Conservation (phyloP, 768 basidiomycete genomes). For the Chalciporus piperatus region DNA sequence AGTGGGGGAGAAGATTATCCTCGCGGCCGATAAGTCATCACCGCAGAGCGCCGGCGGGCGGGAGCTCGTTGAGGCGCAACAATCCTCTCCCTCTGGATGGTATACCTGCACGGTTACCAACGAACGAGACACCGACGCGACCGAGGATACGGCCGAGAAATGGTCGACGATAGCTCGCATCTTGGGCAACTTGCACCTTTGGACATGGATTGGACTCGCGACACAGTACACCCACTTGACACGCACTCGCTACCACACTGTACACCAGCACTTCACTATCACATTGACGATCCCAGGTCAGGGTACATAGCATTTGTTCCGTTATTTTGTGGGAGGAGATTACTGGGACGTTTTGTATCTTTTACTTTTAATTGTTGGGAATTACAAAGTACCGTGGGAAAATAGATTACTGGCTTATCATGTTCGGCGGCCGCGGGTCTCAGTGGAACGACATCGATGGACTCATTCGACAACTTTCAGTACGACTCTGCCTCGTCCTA, state of each 20-base stretch:
- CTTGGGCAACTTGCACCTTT: not conserved
- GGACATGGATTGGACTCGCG: not conserved
- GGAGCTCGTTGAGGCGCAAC: slow-evolving; percentile 24
- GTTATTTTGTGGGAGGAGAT: not conserved
- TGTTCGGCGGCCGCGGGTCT: not conserved
- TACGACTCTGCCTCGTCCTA: slow-evolving; percentile 83
- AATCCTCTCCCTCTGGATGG: slow-evolving; percentile 28
- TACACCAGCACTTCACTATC: not conserved
- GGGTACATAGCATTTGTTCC: not conserved
- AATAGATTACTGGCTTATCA: slow-evolving; percentile 22
- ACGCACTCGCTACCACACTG: not conserved
- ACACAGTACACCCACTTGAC: not conserved
- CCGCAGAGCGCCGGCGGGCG: slow-evolving; percentile 20
- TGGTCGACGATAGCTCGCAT: slow-evolving; percentile 43
- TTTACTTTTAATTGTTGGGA: not conserved
- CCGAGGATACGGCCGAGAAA: slow-evolving; percentile 48
- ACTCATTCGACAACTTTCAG: slow-evolving; percentile 83
- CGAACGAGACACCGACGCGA: slow-evolving; percentile 60
- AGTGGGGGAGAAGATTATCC: slow-evolving; percentile 27
- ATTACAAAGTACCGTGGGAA: slow-evolving; percentile 23
- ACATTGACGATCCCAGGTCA: not conserved
- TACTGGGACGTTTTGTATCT: not conserved
- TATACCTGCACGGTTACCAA: slow-evolving; percentile 36
- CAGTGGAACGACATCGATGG: slow-evolving; percentile 47
- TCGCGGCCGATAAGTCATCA: slow-evolving; percentile 16